A percentile compares a stretch with the other conserved stretches of the same genome.
phyloP scores from a whole-genome alignment of 352 stramenopile genomes.

The Phytophthora multivora region DNA sequence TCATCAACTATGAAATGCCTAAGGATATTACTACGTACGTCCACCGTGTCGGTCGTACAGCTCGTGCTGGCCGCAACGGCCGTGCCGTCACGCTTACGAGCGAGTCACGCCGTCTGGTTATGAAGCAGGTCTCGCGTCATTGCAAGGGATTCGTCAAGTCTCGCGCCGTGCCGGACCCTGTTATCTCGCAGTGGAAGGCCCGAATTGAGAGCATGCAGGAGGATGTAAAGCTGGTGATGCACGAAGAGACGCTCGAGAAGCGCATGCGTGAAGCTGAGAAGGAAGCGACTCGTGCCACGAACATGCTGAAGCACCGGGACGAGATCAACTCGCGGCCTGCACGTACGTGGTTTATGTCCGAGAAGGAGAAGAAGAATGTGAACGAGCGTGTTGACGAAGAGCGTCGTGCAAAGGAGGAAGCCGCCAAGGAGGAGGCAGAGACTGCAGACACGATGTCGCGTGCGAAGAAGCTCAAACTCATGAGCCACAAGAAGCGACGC shows the following conservation, averaged over 20 bases:
- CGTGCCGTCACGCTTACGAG: constrained; percentile 90
- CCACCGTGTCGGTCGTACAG: constrained; percentile 98
- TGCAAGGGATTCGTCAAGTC: constrained; percentile 92
- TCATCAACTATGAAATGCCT: constrained; percentile 99
- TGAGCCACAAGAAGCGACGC: constrained; percentile 89
- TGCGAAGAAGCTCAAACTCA: constrained; percentile 80
- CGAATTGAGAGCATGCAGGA: constrained; percentile 84
- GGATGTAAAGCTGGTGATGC: constrained; percentile 81
- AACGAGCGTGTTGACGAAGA: constrained; percentile 70
- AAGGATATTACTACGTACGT: constrained; percentile 98
- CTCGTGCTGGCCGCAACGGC: constrained; percentile 94
- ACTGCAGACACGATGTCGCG: constrained; percentile 47
- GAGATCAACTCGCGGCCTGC: constrained; percentile 89
- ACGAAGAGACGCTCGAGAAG: constrained; percentile 90
- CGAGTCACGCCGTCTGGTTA: constrained; percentile 90
- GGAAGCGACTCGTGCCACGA: constrained; percentile 88
- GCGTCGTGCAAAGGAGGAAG: constrained; percentile 52
- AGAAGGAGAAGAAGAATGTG: constrained; percentile 90
- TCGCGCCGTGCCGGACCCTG: constrained; percentile 84
- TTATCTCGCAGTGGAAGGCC: constrained; percentile 88
- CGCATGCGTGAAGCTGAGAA: constrained; percentile 90
- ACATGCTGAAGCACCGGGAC: constrained; percentile 91
- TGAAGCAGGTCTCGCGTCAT: constrained; percentile 94
- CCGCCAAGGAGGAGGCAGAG: constrained; percentile 39
- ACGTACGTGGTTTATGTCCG: constrained; percentile 93